These are phyloP conservation scores for Cucurbita pepo DNA, from an alignment of 306 rosid genomes.

Conservation along the genomic window DNA sequence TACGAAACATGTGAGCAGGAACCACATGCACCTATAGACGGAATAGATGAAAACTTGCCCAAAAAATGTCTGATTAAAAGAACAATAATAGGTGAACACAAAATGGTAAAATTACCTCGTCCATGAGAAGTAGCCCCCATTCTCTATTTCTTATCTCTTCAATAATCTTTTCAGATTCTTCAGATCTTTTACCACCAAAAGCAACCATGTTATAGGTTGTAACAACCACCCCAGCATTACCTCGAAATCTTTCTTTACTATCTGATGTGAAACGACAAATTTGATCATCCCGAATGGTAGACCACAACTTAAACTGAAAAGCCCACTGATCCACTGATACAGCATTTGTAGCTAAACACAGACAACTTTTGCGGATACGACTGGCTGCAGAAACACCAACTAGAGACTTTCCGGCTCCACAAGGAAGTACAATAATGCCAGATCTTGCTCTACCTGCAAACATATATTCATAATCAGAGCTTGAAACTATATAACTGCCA, in stretches of 20 bases:
- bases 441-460: constrained; percentile 91
- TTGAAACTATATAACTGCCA: background rate
- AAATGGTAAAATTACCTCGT: constrained; percentile 42
- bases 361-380: constrained; percentile 83
- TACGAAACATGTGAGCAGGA: constrained; percentile 95
- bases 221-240: constrained; percentile 91
- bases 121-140: constrained; percentile 94
- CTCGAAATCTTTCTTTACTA: constrained; percentile 91
- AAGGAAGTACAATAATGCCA: constrained; percentile 89
- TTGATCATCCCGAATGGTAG: constrained; percentile 84
- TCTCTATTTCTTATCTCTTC: constrained; percentile 96
- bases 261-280: constrained; percentile 96
- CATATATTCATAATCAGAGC: background rate
- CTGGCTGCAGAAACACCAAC: constrained; percentile 98
- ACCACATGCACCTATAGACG: constrained; percentile 57
- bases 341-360: constrained; percentile 95
- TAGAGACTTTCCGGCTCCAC: constrained; percentile 96
- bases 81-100: background rate
- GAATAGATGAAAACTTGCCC: background rate
- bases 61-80: background rate
- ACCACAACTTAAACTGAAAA: constrained; percentile 91
- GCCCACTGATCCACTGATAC: constrained; percentile 99
- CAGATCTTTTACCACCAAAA: constrained; percentile 87
- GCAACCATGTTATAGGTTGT: constrained; percentile 97
- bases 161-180: constrained; percentile 88